phyloP scores from a whole-genome alignment of 257 asterid genomes.

The Solanum pimpinellifolium region DNA sequence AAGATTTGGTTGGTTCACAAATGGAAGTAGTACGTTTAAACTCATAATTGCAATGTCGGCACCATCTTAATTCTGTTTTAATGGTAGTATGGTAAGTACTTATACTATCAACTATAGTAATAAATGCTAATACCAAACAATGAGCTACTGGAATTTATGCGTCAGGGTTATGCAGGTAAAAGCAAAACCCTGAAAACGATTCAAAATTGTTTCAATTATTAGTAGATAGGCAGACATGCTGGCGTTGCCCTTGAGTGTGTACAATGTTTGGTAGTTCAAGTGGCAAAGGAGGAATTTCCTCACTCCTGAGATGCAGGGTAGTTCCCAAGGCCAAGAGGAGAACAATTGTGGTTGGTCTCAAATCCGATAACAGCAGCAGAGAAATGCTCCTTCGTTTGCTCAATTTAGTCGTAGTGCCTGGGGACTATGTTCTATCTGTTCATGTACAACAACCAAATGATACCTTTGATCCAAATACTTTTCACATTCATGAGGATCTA shows the following conservation, averaged over 20 bases:
- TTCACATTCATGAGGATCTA: constrained; percentile 35
- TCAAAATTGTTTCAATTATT: neutral
- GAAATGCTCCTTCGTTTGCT: constrained; percentile 62
- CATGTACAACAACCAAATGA: constrained; percentile 45
- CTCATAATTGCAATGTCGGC: neutral
- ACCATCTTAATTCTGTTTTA: neutral
- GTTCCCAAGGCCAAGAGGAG: constrained; percentile 15
- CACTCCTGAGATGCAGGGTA: constrained; percentile 21
- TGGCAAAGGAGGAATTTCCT: constrained; percentile 9
- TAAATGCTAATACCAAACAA: constrained; percentile 5
- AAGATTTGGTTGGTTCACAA: neutral
- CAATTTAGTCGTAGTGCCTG: constrained; percentile 17
- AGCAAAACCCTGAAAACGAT: neutral
- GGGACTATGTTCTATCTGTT: constrained; percentile 56
- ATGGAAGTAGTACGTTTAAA: neutral
- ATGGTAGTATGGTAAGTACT: neutral
- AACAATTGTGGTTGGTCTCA: constrained; percentile 52
- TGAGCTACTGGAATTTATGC: constrained; percentile 6
- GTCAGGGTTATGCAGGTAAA: neutral
- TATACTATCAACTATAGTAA: neutral
- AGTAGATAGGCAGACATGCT: neutral
- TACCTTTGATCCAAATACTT: constrained; percentile 56
- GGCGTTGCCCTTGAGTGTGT: neutral
- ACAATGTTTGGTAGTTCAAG: neutral
- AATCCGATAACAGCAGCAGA: constrained; percentile 55